Base-by-base conservation (phyloP, 192 early-diverging fungal species). In the Coemansia sp. region DNA sequence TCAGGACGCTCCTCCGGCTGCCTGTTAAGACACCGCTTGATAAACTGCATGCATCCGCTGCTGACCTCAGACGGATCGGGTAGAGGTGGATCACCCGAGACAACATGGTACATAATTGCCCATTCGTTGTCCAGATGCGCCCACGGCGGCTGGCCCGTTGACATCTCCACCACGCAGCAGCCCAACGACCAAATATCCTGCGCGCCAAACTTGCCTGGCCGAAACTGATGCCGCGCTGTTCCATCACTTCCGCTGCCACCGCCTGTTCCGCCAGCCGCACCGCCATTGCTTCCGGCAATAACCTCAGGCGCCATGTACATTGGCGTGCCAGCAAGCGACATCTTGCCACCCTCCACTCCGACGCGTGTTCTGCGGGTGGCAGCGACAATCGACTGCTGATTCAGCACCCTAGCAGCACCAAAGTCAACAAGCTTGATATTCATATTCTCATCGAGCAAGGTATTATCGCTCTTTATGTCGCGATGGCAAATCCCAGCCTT, bases 171-270 rank as follows among this genome's bases (percentile, higher is more conserved):
- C 13, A 97, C 84, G 69, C 93, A 94, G 69, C 95, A 97, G 12
- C 93, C 95, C 52, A 96, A 70, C 7, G 92, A 89, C 94, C 94
- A 97, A 37, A 97, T 94, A 67, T 97, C 95, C 87, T 93, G 93
- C 26, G 93, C 89, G 1, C 81, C 81, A 26, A 83, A 65, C 5
- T 41, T 41, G 9, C 75, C 75, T 2, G 81, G 76, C 12, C 70
- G 65, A 63, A 68, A 26, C 40, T n/a, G 40, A 54, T 73, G 66
- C 21, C 50, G 50, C 0, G 45, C 18, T 47, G 48, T 56, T 2
- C 32, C 32, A 4, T 32, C 64, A 48, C 21, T 18, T 19, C 66
- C 64, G 19, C 48, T 19, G 49, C 63, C 63, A 1, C 59, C 59
- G 4, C 63, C 45, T 8, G 43, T 62, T 15, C 54, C 50, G 38